phyloP scores from a whole-genome alignment of 768 basidiomycete genomes.

The Lepiota brunneoincarnata region DNA sequence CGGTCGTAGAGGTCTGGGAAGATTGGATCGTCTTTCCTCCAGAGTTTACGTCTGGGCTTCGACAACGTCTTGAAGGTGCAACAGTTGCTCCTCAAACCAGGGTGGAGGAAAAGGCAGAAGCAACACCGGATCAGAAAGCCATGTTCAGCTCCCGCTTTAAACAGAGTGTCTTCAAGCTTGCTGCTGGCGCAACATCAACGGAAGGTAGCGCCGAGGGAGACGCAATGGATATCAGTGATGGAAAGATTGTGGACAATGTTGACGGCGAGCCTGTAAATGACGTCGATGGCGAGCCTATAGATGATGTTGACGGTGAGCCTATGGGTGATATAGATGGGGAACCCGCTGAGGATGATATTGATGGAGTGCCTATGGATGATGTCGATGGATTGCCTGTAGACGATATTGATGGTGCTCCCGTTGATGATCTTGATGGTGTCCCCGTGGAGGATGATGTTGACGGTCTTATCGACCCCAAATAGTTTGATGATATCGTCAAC shows the following conservation, averaged over 20 bases:
- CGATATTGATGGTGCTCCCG: constrained; percentile 3
- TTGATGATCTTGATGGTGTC: constrained; percentile 47
- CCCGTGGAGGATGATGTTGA: constrained; percentile 29
- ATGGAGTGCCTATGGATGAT: constrained; percentile 42
- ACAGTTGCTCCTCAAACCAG: constrained; percentile 25
- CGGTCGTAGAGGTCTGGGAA: constrained; percentile 95
- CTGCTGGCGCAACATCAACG: constrained; percentile 32
- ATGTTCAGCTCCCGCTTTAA: constrained; percentile 66
- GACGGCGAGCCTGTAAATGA: constrained; percentile 47
- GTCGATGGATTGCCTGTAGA: constrained; percentile 42
- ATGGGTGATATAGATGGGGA: constrained; percentile 38
- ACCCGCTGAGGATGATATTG: constrained; percentile 38
- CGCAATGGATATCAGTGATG: constrained; percentile 35
- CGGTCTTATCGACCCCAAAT: constrained; percentile 2
- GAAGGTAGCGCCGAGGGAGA: constrained; percentile 29
- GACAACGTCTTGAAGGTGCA: constrained; percentile 70
- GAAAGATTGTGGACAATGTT: constrained; percentile 40
- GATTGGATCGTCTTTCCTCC: constrained; percentile 97
- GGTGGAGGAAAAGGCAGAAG: constrained; percentile 25
- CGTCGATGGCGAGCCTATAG: constrained; percentile 26
- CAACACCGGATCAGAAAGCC: background rate
- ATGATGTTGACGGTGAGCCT: constrained; percentile 36
- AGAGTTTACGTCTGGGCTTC: constrained; percentile 75
- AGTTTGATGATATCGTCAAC: background rate
- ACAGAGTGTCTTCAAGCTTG: constrained; percentile 73